Percentiles rank a stretch among this genome's conserved stretches.
These are phyloP conservation scores for Cochlearia excelsa DNA, from an alignment of 345 rosid species.

Conservation along the genomic window DNA sequence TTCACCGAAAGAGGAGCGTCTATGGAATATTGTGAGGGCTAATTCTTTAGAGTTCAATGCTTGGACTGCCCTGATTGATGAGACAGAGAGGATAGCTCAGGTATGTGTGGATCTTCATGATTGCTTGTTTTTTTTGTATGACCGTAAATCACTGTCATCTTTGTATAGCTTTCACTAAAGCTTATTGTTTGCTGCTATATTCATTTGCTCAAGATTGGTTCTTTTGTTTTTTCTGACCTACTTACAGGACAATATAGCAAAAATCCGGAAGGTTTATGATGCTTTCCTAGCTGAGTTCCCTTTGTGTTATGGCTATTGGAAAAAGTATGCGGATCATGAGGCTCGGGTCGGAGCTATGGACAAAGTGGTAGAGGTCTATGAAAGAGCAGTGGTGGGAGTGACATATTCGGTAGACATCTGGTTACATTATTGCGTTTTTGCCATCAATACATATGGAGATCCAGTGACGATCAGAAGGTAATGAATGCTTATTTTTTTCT, in stretches of 20 bases:
- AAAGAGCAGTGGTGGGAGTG: conserved; percentile 85
- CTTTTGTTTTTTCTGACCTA: not conserved
- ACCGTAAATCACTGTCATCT: conserved; percentile 10
- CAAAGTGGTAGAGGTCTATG: conserved; percentile 94
- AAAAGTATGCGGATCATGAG: conserved; percentile 97
- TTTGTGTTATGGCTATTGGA: conserved; percentile 98
- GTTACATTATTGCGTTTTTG: conserved; percentile 84
- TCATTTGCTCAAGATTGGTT: conserved; percentile 17
- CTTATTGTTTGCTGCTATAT: not conserved
- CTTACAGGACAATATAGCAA: conserved; percentile 73
- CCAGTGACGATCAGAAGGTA: conserved; percentile 93
- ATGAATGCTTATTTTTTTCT: conserved; percentile 29
- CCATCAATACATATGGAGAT: conserved; percentile 83
- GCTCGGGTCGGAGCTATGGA: conserved; percentile 82
- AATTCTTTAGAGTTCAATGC: conserved; percentile 84
- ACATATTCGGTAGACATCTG: conserved; percentile 98
- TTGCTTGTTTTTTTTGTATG: not conserved
- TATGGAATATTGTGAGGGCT: conserved; percentile 81
- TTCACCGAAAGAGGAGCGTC: conserved; percentile 81
- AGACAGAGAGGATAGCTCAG: conserved; percentile 86
- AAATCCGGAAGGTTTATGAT: conserved; percentile 84
- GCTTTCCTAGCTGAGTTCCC: conserved; percentile 91
- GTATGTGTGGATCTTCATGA: conserved; percentile 37
- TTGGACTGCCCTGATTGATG: conserved; percentile 87
- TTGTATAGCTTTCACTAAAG: not conserved